Conservation (phyloP, 2,329 filamentous ascomycete genomes). For the Stemphylium beticola region DNA sequence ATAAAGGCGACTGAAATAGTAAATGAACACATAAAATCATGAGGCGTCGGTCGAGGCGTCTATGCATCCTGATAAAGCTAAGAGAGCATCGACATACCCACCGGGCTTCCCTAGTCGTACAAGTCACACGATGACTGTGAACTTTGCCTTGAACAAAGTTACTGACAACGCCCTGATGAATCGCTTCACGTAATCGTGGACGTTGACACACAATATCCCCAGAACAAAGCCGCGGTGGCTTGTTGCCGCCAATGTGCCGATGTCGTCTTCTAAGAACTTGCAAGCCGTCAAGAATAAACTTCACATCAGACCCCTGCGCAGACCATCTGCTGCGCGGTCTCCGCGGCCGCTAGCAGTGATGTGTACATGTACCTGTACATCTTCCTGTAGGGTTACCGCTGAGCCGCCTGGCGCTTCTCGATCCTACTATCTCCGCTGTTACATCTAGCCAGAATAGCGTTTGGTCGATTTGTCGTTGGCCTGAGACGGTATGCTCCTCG, state of each 20-base stretch:
- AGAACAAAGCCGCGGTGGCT: neutral
- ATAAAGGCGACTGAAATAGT: neutral
- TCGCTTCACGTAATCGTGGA: neutral
- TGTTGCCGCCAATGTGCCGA: neutral
- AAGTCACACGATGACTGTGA: neutral
- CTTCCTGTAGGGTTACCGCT: slow-evolving; percentile 1
- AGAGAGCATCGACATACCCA: neutral
- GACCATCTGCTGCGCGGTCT: neutral
- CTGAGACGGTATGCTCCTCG: neutral
- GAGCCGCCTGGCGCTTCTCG: neutral
- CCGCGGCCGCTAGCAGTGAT: neutral
- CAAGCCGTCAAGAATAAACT: neutral
- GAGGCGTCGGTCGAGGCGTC: neutral
- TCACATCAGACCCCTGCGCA: neutral
- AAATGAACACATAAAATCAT: neutral
- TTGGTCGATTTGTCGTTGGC: neutral
- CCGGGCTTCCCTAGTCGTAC: neutral
- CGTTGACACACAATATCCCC: neutral
- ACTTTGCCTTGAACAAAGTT: neutral
- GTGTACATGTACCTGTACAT: neutral
- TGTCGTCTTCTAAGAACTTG: neutral
- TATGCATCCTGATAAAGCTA: neutral
- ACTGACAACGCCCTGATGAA: neutral
- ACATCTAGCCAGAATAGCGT: neutral
- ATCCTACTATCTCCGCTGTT: neutral